phyloP scores from a whole-genome alignment of 768 basidiomycete species.

The Coprinopsis sp. region DNA sequence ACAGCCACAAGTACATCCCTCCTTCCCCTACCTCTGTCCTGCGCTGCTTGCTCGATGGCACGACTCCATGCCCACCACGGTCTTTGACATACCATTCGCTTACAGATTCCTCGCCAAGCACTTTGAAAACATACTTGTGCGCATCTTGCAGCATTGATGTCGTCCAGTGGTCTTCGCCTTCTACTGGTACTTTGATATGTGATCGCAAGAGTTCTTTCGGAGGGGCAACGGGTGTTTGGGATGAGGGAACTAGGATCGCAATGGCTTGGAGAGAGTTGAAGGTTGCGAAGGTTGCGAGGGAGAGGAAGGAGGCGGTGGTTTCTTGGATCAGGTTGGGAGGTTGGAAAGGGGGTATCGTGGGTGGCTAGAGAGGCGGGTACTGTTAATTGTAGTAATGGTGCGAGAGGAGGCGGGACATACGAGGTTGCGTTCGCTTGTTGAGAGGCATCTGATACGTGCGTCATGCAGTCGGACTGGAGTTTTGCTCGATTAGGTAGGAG shows the following conservation, averaged over 20 bases:
- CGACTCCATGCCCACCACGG: background rate
- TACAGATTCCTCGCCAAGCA: constrained; percentile 25
- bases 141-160: constrained; percentile 26
- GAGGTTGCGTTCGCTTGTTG: constrained; percentile 19
- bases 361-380: constrained; percentile 22
- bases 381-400: constrained; percentile 12
- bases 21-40: constrained; percentile 39
- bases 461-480: constrained; percentile 30
- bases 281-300: constrained; percentile 24
- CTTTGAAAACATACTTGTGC: constrained; percentile 32
- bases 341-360: constrained; percentile 34
- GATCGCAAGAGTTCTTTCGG: constrained; percentile 35
- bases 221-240: constrained; percentile 36
- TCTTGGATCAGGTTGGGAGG: constrained; percentile 57
- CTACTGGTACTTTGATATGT: constrained; percentile 28
- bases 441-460: constrained; percentile 53
- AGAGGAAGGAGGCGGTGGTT: constrained; percentile 50
- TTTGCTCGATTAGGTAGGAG: constrained; percentile 41
- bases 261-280: constrained; percentile 24
- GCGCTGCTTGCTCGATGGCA: background rate
- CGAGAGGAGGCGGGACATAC: constrained; percentile 16
- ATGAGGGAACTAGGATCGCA: constrained; percentile 46
- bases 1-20: constrained; percentile 51
- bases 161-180: constrained; percentile 34
- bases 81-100: constrained; percentile 12